Percentiles rank a stretch among this genome's conserved stretches.
phyloP scores from a whole-genome alignment of 371 early-diverging fungal species.

The Dichotomocladium elegans region DNA sequence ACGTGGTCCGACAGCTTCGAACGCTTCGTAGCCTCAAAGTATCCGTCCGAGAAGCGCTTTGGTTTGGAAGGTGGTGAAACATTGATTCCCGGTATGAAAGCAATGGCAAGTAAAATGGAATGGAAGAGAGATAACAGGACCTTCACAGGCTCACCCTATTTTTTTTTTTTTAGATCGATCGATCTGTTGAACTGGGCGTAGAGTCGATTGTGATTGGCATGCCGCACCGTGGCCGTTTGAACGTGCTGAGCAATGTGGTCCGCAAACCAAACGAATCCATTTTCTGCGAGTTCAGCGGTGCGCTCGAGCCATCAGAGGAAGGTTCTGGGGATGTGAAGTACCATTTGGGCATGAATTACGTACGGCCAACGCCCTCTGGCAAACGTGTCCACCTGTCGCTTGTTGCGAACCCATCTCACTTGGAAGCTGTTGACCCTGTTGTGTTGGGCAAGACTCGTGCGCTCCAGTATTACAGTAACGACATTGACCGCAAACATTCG shows the following conservation, averaged over 20 bases:
- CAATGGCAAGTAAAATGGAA: slow-evolving; percentile 69
- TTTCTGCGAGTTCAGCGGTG: slow-evolving; percentile 93
- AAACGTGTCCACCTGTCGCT: slow-evolving; percentile 94
- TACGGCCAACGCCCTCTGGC: slow-evolving; percentile 92
- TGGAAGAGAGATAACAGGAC: neutral
- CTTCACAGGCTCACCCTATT: neutral
- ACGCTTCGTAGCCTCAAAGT: slow-evolving; percentile 92
- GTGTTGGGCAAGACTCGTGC: slow-evolving; percentile 96
- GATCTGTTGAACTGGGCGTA: slow-evolving; percentile 90
- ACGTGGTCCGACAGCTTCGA: slow-evolving; percentile 97
- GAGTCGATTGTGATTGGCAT: slow-evolving; percentile 95
- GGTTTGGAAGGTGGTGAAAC: slow-evolving; percentile 97
- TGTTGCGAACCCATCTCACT: slow-evolving; percentile 96
- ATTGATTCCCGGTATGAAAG: slow-evolving; percentile 97
- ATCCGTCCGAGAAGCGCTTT: slow-evolving; percentile 95
- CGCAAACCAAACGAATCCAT: slow-evolving; percentile 97
- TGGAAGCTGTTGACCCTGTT: slow-evolving; percentile 97
- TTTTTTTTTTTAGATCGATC: slow-evolving; percentile 70
- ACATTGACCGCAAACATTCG: slow-evolving; percentile 71
- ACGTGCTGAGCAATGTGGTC: slow-evolving; percentile 96
- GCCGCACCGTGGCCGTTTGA: slow-evolving; percentile 98
- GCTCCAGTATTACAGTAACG: slow-evolving; percentile 88
- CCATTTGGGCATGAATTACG: slow-evolving; percentile 96
- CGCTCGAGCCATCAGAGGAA: slow-evolving; percentile 74
- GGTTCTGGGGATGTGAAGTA: slow-evolving; percentile 98